A percentile compares a stretch with the other conserved stretches of the same genome.
These are phyloP conservation scores for Eremochloa ophiuroides DNA, from an alignment of 176 grass and related monocot genomes.

Conservation along the genomic window DNA sequence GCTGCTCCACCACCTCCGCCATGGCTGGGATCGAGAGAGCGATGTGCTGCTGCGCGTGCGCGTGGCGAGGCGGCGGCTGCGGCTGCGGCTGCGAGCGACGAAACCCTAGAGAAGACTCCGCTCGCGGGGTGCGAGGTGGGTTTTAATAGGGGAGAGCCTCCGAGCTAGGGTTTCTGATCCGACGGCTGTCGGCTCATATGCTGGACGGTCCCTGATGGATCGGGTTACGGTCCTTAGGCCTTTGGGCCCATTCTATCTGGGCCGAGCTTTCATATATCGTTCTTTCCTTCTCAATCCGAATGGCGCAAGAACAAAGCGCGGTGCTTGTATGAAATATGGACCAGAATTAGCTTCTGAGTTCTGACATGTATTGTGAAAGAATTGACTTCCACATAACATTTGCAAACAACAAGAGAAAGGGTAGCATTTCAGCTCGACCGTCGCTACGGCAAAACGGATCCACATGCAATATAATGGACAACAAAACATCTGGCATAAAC, in stretches of 20 bases:
- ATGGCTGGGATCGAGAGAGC: slow-evolving; percentile 4
- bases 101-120: not conserved
- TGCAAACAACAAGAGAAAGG: too few species aligned
- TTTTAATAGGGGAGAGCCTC: not conserved
- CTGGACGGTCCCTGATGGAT: not conserved
- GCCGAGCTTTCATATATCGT: not conserved
- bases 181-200: not conserved
- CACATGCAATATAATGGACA: too few species aligned
- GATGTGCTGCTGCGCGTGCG: not conserved
- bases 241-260: not conserved
- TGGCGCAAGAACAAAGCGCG: too few species aligned
- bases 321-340: too few species aligned
- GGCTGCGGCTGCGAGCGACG: not conserved
- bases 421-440: too few species aligned
- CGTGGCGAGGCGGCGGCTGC: not conserved
- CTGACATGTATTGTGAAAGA: too few species aligned
- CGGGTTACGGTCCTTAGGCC: not conserved
- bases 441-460: too few species aligned
- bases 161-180: slow-evolving; percentile 18
- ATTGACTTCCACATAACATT: too few species aligned
- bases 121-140: not conserved
- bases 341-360: too few species aligned
- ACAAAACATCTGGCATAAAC: not conserved
- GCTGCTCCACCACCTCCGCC: slow-evolving; percentile 33
- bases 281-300: too few species aligned